Base-by-base conservation (phyloP, 2,329 filamentous ascomycete genomes). In the Drechslera avenae region DNA sequence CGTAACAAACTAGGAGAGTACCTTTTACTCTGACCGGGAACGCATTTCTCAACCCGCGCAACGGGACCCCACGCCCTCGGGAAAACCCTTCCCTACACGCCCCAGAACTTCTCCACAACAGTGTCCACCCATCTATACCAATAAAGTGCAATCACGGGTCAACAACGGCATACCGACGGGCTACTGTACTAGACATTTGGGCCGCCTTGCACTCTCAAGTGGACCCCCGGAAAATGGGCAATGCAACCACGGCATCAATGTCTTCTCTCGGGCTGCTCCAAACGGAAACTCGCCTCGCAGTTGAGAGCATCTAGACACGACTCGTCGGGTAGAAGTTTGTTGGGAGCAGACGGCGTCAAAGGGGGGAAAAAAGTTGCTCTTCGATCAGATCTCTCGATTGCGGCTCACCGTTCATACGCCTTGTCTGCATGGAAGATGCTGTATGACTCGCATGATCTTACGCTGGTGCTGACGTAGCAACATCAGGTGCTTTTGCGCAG, bases 41-140 rank as follows among this genome's bases (percentile, higher is more conserved):
- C 23, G 28, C 14, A 21, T n/a, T 16, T 30, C 19, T 23, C 21
- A 17, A 43, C 19, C 50, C 21, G 39, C 16, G 44, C 18, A 35
- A 37, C 42, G 41, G 30, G 36, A 50, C 49, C 43, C 48, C 46
- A 51, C 34, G 34, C 40, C 21, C 23, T 46, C 36, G 48, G 45
- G 13, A 40, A 46, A 46, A 34, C 28, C 51, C 48, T 54, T 44
- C 39, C 44, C 50, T 52, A 51, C 47, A 39, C 39, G 46, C 54
- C 51, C 34, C 39, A 45, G 51, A 49, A 35, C 26, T 33, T 50
- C 45, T 50, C 50, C 61, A 59, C 55, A 46, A 3, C 49, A 33
- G 52, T 53, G 52, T 58, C 61, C 61, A 64, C 59, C 39, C 44
- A 39, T 50, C 51, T 54, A 54, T 43, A 50, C 60, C 57, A 41